A percentile compares a stretch with the other conserved stretches of the same genome.
Evolutionary conservation across 352 stramenopile genomes (phyloP).

Genomic region (Elongisporangium undulatum): DNA sequence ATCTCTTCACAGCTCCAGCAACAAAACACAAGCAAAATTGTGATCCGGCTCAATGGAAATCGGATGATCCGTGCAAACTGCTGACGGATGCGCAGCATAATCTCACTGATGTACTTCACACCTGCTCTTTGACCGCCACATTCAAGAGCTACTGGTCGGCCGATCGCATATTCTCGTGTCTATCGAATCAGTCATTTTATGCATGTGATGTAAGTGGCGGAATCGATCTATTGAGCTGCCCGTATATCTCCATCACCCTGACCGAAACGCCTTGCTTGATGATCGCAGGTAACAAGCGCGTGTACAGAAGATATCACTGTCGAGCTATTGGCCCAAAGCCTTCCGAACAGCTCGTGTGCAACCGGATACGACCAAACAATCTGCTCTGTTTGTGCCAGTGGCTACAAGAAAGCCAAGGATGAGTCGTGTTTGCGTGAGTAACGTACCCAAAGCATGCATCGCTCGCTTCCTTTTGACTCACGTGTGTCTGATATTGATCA

Average conservation of each 20-base stretch:
- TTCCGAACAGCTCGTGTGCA: slow-evolving; percentile 30
- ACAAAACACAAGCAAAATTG: slow-evolving; percentile 29
- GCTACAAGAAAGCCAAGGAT: slow-evolving; percentile 52
- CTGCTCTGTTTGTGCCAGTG: slow-evolving; percentile 55
- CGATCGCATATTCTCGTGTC: slow-evolving; percentile 54
- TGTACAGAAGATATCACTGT: slow-evolving; percentile 51
- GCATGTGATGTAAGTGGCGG: slow-evolving; percentile 41
- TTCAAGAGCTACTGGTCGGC: slow-evolving; percentile 58
- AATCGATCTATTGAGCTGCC: too few relatives aligned
- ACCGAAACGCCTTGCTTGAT: too few relatives aligned
- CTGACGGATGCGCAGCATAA: slow-evolving; percentile 9
- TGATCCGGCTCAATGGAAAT: slow-evolving; percentile 33
- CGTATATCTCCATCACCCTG: too few relatives aligned
- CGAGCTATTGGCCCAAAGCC: slow-evolving; percentile 10
- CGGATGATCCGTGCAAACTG: slow-evolving; percentile 43
- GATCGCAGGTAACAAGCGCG: slow-evolving; percentile 27
- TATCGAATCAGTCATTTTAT: slow-evolving; percentile 56
- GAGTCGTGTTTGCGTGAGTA: slow-evolving; percentile 59
- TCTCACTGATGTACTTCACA: slow-evolving; percentile 33
- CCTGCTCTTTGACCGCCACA: slow-evolving; percentile 22
- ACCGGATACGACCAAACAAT: slow-evolving; percentile 53
- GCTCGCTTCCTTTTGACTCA: too few relatives aligned
- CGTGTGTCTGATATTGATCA: too few relatives aligned
- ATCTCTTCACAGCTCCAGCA: slow-evolving; percentile 43
- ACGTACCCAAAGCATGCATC: too few relatives aligned